Evolutionary conservation across 331 rosid species (phyloP).

Genomic region (Dryas integrifolia): DNA sequence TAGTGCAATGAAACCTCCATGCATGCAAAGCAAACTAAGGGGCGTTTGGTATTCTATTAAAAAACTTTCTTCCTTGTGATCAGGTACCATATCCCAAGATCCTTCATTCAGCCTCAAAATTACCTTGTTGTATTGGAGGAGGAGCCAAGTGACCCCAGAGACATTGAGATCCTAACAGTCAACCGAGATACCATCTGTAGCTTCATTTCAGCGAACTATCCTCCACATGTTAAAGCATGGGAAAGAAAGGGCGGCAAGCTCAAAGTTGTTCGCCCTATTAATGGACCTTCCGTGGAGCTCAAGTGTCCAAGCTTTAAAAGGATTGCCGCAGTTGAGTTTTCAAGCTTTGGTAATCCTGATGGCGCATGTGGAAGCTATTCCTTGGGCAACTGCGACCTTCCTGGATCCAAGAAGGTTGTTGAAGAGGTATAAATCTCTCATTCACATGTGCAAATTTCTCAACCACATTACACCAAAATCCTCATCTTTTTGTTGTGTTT

Average conservation of each 20-base stretch:
- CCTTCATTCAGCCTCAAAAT: slow-evolving; percentile 51
- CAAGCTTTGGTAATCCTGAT: slow-evolving; percentile 66
- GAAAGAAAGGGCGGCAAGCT: slow-evolving; percentile 35
- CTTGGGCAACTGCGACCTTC: slow-evolving; percentile 45
- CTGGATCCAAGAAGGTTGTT: slow-evolving; percentile 33
- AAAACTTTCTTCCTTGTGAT: not conserved
- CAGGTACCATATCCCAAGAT: slow-evolving; percentile 87
- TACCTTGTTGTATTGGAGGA: slow-evolving; percentile 76
- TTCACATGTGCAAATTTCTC: not conserved
- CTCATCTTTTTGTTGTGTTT: not conserved
- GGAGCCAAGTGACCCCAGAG: slow-evolving; percentile 34
- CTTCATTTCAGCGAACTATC: slow-evolving; percentile 38
- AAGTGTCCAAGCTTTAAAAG: slow-evolving; percentile 42
- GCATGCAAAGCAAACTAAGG: no score
- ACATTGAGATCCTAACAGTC: slow-evolving; percentile 51
- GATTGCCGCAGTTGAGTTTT: slow-evolving; percentile 54
- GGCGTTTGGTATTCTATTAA: no score
- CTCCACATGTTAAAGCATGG: slow-evolving; percentile 60
- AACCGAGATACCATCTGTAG: slow-evolving; percentile 78
- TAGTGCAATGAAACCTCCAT: not conserved
- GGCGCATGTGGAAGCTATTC: slow-evolving; percentile 56
- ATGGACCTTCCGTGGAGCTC: slow-evolving; percentile 38
- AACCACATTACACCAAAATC: not conserved
- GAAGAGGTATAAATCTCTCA: slow-evolving; percentile 43
- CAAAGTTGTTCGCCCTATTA: not conserved